These are phyloP conservation scores for Flaveria brownii DNA, from an alignment of 129 eudicot species.

Conservation along the genomic window DNA sequence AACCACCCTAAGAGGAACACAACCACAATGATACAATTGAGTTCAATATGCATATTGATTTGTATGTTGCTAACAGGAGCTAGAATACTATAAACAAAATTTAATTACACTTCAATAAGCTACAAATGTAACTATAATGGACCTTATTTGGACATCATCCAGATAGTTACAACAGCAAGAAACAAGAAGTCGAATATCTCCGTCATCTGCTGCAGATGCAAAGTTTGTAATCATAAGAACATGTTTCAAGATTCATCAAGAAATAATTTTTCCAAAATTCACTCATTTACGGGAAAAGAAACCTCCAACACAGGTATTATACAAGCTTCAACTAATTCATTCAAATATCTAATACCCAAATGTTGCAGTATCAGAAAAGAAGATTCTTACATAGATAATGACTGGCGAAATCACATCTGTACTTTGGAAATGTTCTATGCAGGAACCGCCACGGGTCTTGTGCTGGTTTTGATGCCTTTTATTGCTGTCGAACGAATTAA, in stretches of 20 bases:
- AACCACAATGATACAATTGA: slow-evolving; percentile 1
- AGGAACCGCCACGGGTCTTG: slow-evolving; percentile 80
- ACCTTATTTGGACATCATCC: slow-evolving; percentile 29
- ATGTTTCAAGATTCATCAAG: not conserved
- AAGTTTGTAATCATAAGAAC: slow-evolving; percentile 8
- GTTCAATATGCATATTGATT: not conserved
- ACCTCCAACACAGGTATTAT: not conserved
- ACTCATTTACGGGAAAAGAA: not conserved
- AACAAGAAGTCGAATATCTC: slow-evolving; percentile 19
- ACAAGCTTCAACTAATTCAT: not conserved
- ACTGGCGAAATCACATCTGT: slow-evolving; percentile 30
- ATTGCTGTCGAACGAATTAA: slow-evolving; percentile 57
- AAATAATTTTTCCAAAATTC: not conserved
- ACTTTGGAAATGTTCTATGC: slow-evolving; percentile 43
- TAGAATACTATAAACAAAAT: slow-evolving; percentile 19
- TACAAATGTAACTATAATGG: slow-evolving; percentile 26
- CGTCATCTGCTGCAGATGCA: slow-evolving; percentile 25
- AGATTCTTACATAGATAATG: slow-evolving; percentile 38
- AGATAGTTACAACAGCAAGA: slow-evolving; percentile 17
- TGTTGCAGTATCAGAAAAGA: not conserved
- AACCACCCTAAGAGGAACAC: slow-evolving; percentile 5
- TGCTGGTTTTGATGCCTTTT: slow-evolving; percentile 92
- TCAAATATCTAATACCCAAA: not conserved
- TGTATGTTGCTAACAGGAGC: not conserved
- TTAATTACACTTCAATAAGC: slow-evolving; percentile 35